Evolutionary conservation across 2,329 filamentous ascomycete genomes (phyloP).

Genomic region (Alternaria incomplexa): DNA sequence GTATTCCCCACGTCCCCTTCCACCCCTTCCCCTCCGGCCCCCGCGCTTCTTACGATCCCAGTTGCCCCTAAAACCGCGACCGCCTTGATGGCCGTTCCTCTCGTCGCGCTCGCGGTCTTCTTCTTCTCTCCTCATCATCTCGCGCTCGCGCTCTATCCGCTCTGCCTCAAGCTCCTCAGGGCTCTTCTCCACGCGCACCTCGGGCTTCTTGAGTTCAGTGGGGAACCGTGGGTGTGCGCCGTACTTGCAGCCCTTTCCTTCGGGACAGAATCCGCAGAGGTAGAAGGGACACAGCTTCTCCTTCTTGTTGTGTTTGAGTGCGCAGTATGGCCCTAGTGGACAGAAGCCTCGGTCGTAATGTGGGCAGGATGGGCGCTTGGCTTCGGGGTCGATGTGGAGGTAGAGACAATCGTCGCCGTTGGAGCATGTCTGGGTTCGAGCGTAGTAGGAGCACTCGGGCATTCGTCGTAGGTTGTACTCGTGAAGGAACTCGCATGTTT

Average conservation of each 20-base stretch:
- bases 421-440: conserved; percentile 90
- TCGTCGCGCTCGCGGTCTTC: conserved; percentile 50
- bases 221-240: conserved; percentile 86
- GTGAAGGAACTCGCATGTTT: conserved; percentile 96
- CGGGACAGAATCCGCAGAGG: conserved; percentile 92
- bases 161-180: conserved; percentile 71
- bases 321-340: conserved; percentile 83
- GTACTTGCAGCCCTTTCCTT: conserved; percentile 76
- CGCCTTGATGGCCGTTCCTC: conserved; percentile 38
- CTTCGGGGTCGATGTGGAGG: conserved; percentile 84
- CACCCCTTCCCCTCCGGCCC: conserved; percentile 28
- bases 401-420: conserved; percentile 97
- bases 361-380: conserved; percentile 66
- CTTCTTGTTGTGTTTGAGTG: conserved; percentile 85
- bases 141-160: conserved; percentile 56
- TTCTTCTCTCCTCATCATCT: conserved; percentile 52
- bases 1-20: conserved; percentile 30
- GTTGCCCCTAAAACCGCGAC: conserved; percentile 39
- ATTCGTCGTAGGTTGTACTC: conserved; percentile 98
- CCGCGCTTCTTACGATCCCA: conserved; percentile 45
- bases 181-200: conserved; percentile 71
- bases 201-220: conserved; percentile 67
- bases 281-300: conserved; percentile 79
- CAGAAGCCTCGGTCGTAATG: conserved; percentile 97
- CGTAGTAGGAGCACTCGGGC: conserved; percentile 98